phyloP scores from a whole-genome alignment of 139 green algal genomes.

The Tetradesmus obliquus region DNA sequence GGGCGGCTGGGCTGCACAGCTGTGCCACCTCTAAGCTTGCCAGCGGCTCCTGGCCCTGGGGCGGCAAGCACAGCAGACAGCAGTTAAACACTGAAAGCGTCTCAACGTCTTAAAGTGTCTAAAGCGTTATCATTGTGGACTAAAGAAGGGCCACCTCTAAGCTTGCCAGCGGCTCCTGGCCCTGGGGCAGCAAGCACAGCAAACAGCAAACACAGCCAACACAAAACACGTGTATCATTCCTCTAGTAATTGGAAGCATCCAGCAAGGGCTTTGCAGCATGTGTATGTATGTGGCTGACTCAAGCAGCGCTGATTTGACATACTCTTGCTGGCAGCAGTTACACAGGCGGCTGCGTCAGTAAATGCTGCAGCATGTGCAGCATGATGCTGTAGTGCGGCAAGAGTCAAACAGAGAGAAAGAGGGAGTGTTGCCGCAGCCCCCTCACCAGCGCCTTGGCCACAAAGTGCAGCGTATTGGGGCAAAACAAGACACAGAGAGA shows the following conservation, averaged over 20 bases:
- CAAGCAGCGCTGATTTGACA: no score
- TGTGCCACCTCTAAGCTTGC: slow-evolving; percentile 1
- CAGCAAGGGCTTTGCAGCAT: no score
- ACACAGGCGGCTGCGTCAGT: not conserved
- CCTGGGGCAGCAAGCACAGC: not conserved
- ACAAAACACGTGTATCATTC: no score
- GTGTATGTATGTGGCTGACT: no score
- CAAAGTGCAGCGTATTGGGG: not conserved
- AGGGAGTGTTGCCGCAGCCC: not conserved
- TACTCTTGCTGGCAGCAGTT: no score
- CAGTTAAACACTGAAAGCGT: no score
- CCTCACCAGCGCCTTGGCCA: not conserved
- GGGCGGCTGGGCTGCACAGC: slow-evolving; percentile 9
- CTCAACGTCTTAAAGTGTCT: no score
- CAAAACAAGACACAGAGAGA: not conserved
- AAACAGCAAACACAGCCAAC: no score
- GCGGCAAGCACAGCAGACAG: not conserved
- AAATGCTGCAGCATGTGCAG: not conserved
- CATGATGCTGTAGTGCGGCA: not conserved
- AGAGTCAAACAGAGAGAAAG: not conserved
- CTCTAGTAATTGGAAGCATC: no score
- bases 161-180: not conserved
- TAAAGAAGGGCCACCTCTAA: not conserved
- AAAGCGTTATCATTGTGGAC: no score
- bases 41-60: slow-evolving; percentile 15